phyloP scores from a whole-genome alignment of 805 yeast genomes.

The Nakazawaea holstii region DNA sequence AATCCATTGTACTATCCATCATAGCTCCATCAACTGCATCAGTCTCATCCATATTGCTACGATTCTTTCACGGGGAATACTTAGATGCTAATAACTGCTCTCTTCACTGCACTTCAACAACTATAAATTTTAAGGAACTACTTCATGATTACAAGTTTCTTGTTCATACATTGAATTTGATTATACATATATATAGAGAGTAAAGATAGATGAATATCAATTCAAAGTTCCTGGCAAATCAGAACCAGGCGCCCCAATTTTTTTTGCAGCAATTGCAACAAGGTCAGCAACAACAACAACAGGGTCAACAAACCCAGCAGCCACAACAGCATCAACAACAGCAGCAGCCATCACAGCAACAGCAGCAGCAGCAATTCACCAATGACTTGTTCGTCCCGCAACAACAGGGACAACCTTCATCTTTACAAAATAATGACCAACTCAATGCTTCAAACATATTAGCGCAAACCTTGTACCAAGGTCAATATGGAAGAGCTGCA shows the following conservation, averaged over 20 bases:
- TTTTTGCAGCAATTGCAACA: slow-evolving; percentile 14
- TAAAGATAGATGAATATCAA: slow-evolving; percentile 9
- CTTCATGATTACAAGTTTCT: too few relatives aligned
- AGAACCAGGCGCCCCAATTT: slow-evolving; percentile 11
- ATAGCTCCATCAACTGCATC: too few relatives aligned
- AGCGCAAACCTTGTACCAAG: slow-evolving; percentile 36
- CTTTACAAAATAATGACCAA: slow-evolving; percentile 18
- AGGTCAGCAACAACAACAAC: slow-evolving; percentile 14
- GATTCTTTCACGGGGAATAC: background rate
- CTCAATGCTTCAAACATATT: slow-evolving; percentile 29
- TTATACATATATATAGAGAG: background rate
- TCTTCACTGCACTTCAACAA: too few relatives aligned
- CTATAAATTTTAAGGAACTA: background rate
- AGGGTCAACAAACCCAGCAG: slow-evolving; percentile 6
- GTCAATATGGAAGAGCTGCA: slow-evolving; percentile 29
- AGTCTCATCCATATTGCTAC: too few relatives aligned
- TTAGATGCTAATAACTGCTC: background rate
- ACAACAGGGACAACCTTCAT: slow-evolving; percentile 16
- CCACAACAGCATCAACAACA: slow-evolving; percentile 8
- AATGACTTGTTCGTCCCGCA: slow-evolving; percentile 14
- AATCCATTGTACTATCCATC: too few relatives aligned
- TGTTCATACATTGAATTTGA: background rate
- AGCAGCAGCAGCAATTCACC: slow-evolving; percentile 10
- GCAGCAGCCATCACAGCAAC: too few relatives aligned
- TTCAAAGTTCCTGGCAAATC: slow-evolving; percentile 8